Evolutionary conservation across 768 basidiomycete genomes (phyloP).

Genomic region (Suillus hirtellus): DNA sequence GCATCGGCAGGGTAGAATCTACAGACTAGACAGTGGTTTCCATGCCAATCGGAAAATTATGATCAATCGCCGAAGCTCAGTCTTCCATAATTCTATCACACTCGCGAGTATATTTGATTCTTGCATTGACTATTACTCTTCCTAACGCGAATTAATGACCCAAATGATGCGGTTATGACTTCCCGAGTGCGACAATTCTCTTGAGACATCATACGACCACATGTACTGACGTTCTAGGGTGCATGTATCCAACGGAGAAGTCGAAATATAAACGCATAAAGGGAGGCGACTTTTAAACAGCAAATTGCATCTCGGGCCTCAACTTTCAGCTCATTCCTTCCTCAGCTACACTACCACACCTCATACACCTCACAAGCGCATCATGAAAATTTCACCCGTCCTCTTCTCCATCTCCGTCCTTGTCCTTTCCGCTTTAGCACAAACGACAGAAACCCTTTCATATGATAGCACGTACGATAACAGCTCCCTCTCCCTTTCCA

Average conservation of each 20-base stretch:
- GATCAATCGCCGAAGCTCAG: neutral
- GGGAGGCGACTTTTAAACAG: neutral
- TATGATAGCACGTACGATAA: slow-evolving; percentile 41
- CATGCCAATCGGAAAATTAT: neutral
- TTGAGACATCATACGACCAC: neutral
- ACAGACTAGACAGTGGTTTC: neutral
- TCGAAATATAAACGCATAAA: slow-evolving; percentile 22
- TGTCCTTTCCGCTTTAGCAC: slow-evolving; percentile 22
- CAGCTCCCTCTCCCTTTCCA: slow-evolving; percentile 23
- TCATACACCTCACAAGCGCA: slow-evolving; percentile 4
- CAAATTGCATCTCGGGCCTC: neutral
- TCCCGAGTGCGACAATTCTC: slow-evolving; percentile 5
- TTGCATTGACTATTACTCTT: neutral
- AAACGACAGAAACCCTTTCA: slow-evolving; percentile 31
- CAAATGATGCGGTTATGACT: slow-evolving; percentile 9
- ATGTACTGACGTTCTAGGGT: slow-evolving; percentile 1
- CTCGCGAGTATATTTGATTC: neutral
- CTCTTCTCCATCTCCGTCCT: slow-evolving; percentile 19
- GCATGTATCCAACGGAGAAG: slow-evolving; percentile 17
- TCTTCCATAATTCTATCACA: neutral
- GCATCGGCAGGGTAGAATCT: neutral
- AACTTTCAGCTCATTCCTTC: neutral
- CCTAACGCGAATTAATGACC: neutral
- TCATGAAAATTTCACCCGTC: slow-evolving; percentile 29
- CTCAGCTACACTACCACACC: neutral